Base-by-base conservation (phyloP, 2,329 filamentous ascomycete species). In the Colletotrichum camelliae region DNA sequence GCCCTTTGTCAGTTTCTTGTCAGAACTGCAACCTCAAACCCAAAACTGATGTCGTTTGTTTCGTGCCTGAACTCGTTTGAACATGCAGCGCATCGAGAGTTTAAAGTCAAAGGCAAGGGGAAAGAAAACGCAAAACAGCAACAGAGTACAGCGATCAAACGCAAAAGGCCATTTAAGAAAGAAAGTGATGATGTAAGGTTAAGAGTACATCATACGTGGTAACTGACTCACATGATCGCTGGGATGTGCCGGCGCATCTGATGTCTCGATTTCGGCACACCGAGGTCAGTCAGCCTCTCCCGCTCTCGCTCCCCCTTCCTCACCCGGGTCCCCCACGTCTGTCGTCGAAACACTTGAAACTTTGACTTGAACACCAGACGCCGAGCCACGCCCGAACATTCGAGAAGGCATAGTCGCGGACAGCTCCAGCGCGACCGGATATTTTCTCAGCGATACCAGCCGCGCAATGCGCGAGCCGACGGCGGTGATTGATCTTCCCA, bases 271-370 rank as follows among this genome's bases (percentile, higher is more conserved):
- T 7, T 43, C 35, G 21, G 61, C 37, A 29, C 39, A 8, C 35
- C 13, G 24, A 52, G 31, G 9, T 33, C 10, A 33, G 29, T 21
- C 65, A 35, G 27, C 18, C 37, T 16, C 18, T 61, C 43, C 13
- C 37, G 21, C 18, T 61, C 48, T 24, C 29, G n/a, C 10, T 21
- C 27, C 10, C 9, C 18, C 2, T 8, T 16, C 5, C 16, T 52
- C 43, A 13, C n/a, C 65, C 15, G 21, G 70, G 64, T 21, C 13
- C 27, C 57, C 73, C 70, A 37, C 16, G 70, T 64, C 58, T 68
- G 64, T 69, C 62, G 73, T 68, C 73, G 70, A 73, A 75, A 73
- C 64, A 37, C 31, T 29, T 60, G 73, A 75, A 68, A 75, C 64
- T 7, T 39, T 58, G 43, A 64, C 21, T 58, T 35, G 21, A 5